Conservation (phyloP, 2,329 filamentous ascomycete genomes). For the Aspergillus cejpii region DNA sequence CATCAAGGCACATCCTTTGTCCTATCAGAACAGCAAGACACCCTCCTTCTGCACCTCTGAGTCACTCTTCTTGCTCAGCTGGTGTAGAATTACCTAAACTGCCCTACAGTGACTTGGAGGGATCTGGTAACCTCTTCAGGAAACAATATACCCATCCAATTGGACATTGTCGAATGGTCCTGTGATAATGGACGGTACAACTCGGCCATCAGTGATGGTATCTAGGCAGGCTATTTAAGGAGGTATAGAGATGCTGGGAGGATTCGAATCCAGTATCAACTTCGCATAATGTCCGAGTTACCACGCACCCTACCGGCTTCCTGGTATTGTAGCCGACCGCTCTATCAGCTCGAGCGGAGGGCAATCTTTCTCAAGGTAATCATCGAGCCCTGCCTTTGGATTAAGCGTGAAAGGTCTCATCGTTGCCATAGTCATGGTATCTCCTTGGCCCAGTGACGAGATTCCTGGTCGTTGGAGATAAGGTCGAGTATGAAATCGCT, state of each 20-base stretch:
- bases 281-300: conserved; percentile 29
- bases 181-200: background rate
- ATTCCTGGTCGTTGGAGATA: conserved; percentile 39
- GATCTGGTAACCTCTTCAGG: conserved; percentile 30
- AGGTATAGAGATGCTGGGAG: background rate
- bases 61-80: background rate
- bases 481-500: conserved; percentile 47
- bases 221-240: background rate
- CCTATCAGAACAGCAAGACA: background rate
- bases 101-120: conserved; percentile 9
- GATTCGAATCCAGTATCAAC: background rate
- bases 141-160: conserved; percentile 26
- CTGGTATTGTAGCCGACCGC: conserved; percentile 46
- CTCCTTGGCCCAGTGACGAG: conserved; percentile 48
- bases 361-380: conserved; percentile 46
- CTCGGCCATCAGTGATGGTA: background rate
- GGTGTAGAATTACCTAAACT: conserved; percentile 2
- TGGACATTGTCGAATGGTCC: conserved; percentile 1
- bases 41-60: background rate
- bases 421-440: conserved; percentile 44
- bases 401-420: background rate
- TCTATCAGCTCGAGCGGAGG: conserved; percentile 47
- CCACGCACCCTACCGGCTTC: conserved; percentile 46
- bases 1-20: background rate
- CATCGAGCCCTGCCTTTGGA: background rate